These are phyloP conservation scores for Nidula microcarpa DNA, from an alignment of 768 basidiomycete species.

Conservation along the genomic window DNA sequence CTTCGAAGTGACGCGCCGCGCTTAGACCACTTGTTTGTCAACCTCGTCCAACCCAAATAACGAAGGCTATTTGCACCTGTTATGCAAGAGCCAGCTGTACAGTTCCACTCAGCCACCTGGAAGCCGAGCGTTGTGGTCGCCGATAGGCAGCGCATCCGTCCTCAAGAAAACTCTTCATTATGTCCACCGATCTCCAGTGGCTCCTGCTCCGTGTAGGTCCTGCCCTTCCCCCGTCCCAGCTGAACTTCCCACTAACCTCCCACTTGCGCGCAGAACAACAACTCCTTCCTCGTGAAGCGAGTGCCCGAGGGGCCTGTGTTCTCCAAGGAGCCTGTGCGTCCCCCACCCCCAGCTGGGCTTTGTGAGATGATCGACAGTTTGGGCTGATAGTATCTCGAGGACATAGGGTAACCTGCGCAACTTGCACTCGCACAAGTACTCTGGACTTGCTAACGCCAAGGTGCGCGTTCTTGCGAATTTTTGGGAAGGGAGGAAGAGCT, in stretches of 20 bases:
- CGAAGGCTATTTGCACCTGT: no score
- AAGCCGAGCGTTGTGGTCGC: no score
- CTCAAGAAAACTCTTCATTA: constrained; percentile 32
- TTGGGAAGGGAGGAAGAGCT: no score
- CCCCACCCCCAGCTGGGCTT: background rate
- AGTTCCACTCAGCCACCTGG: no score
- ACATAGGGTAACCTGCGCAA: constrained; percentile 80
- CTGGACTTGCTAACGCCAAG: constrained; percentile 84
- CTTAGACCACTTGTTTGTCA: no score
- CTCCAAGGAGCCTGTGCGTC: constrained; percentile 78
- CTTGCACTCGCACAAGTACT: constrained; percentile 90
- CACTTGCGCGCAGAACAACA: constrained; percentile 54
- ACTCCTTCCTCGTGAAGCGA: constrained; percentile 84
- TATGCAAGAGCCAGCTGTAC: no score
- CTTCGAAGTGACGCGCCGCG: no score
- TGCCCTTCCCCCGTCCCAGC: background rate
- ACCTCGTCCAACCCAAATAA: no score
- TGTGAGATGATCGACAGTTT: background rate
- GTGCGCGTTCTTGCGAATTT: constrained; percentile 26
- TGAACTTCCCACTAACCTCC: background rate
- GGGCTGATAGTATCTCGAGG: background rate
- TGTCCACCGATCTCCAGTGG: constrained; percentile 93
- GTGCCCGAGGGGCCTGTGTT: constrained; percentile 71
- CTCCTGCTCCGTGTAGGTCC: constrained; percentile 79
- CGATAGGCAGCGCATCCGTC: no score